These are phyloP conservation scores for Aspergillus kassunensis DNA, from an alignment of 495 filamentous ascomycete species.

Conservation along the genomic window DNA sequence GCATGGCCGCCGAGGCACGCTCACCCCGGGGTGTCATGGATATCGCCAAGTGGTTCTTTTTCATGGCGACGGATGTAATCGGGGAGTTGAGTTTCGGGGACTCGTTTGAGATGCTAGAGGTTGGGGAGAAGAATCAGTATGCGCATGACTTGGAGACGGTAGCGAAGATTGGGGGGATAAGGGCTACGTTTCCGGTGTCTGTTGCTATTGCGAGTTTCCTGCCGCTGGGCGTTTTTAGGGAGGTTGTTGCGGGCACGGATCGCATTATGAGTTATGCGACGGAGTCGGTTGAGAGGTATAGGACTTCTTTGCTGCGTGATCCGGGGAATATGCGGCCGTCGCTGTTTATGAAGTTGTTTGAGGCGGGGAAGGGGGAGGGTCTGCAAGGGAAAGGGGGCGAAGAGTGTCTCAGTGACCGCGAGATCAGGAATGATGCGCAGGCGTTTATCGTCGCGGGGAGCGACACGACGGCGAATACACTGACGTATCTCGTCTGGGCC, in stretches of 20 bases:
- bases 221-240: slow-evolving; percentile 12
- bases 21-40: slow-evolving; percentile 32
- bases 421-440: slow-evolving; percentile 40
- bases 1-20: slow-evolving; percentile 30
- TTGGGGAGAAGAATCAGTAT: slow-evolving; percentile 45
- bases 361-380: slow-evolving; percentile 15
- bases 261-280: slow-evolving; percentile 26
- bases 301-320: slow-evolving; percentile 18
- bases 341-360: slow-evolving; percentile 45
- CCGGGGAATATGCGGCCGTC: slow-evolving; percentile 35
- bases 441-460: slow-evolving; percentile 48
- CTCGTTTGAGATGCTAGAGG: slow-evolving; percentile 52
- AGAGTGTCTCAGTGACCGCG: slow-evolving; percentile 32
- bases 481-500: slow-evolving; percentile 37
- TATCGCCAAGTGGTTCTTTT: slow-evolving; percentile 54
- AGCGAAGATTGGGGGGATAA: slow-evolving; percentile 24
- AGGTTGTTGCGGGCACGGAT: slow-evolving; percentile 8
- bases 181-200: slow-evolving; percentile 33
- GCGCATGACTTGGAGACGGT: slow-evolving; percentile 30
- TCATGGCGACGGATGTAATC: slow-evolving; percentile 56
- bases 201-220: slow-evolving; percentile 10
- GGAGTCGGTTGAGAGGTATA: slow-evolving; percentile 40
- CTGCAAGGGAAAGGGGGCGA: too few species aligned
- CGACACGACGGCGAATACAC: slow-evolving; percentile 38
- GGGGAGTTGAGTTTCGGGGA: slow-evolving; percentile 55